Evolutionary conservation across 2,329 filamentous ascomycete species (phyloP), one percentile per base, ranked within the genome.

Genomic region (Hypoxylon sp.): DNA sequence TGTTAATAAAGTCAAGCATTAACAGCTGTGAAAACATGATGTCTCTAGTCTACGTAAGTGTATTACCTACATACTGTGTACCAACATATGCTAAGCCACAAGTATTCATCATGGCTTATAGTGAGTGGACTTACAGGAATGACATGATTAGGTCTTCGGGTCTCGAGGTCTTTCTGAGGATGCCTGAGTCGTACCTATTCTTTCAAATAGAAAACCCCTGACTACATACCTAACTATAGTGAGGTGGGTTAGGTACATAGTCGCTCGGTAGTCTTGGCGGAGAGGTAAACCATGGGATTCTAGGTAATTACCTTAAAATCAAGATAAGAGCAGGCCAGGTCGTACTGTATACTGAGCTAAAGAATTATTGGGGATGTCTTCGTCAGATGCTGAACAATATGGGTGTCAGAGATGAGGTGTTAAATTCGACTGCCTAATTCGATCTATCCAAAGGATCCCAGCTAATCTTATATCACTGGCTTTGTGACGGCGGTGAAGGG

Each of bases 51-150:
- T 50, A 38, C 63, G 57, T 72, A 69, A 65, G 64, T 19, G 53
- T 45, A 23, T 11, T 17, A 58, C 2, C 6, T 28, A 28, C 41
- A 50, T 48, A 34, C 36, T 52, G 13, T 50, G 38, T 41, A 43
- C 36, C 52, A 41, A 32, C 49, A 9, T 38, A 51, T 63, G 69
- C 66, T 62, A 67, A 70, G 71, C 70, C 69, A 72, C 58, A 65
- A 23, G 11, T 36, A 49, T 63, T 60, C 49, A 62, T 55, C 34
- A 62, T 45, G 30, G n/a, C 32, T 36, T 34, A 43, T 43, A 43
- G 17, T 2, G 21, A 21, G 38, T 9, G 21, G 7, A 48, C 43
- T 17, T 61, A 41, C 30, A 38, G 51, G 60, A 28, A 41, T 19
- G 19, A 30, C 17, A 32, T 61, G 17, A 23, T 36, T 58, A 55